Evolutionary conservation across 805 yeast species (phyloP).

Genomic region (Zygotorulaspora florentina): DNA sequence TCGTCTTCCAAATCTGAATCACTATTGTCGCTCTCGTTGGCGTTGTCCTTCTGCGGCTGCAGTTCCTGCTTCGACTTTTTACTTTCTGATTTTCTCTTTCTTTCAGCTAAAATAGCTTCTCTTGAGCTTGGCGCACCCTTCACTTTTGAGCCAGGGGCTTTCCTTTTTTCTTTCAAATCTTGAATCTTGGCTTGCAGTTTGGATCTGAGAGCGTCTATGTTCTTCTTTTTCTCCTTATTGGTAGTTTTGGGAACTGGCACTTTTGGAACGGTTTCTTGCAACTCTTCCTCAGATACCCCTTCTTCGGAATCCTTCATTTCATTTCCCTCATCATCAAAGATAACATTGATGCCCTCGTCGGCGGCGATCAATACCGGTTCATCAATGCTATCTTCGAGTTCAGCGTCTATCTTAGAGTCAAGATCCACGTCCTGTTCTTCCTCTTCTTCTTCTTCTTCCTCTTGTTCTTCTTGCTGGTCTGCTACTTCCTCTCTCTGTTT

Average conservation of each 20-base stretch:
- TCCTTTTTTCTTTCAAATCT: conserved; percentile 69
- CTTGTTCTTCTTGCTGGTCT: conserved; percentile 18
- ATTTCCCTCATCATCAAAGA: conserved; percentile 73
- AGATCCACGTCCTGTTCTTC: conserved; percentile 9
- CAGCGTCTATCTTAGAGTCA: conserved; percentile 14
- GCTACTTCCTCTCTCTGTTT: conserved; percentile 11
- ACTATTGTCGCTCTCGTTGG: conserved; percentile 24
- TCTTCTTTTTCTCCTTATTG: conserved; percentile 43
- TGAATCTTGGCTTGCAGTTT: conserved; percentile 72
- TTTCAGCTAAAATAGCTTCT: conserved; percentile 69
- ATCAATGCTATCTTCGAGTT: conserved; percentile 29
- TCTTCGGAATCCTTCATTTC: conserved; percentile 30
- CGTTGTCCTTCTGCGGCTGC: conserved; percentile 38
- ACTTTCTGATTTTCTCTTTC: conserved; percentile 43
- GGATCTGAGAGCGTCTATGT: conserved; percentile 64
- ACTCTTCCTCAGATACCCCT: conserved; percentile 23
- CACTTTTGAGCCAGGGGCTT: conserved; percentile 82
- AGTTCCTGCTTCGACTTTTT: conserved; percentile 40
- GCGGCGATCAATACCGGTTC: too few species aligned
- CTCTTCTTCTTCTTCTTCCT: conserved; percentile 25
- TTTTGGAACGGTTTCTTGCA: conserved; percentile 14
- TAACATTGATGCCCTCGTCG: conserved; percentile 38
- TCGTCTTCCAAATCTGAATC: conserved; percentile 35
- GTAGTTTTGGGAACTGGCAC: conserved; percentile 10
- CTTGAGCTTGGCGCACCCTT: conserved; percentile 82